Evolutionary conservation across 2,329 filamentous ascomycete species (phyloP).

Genomic region (Sclerotinia nivalis): DNA sequence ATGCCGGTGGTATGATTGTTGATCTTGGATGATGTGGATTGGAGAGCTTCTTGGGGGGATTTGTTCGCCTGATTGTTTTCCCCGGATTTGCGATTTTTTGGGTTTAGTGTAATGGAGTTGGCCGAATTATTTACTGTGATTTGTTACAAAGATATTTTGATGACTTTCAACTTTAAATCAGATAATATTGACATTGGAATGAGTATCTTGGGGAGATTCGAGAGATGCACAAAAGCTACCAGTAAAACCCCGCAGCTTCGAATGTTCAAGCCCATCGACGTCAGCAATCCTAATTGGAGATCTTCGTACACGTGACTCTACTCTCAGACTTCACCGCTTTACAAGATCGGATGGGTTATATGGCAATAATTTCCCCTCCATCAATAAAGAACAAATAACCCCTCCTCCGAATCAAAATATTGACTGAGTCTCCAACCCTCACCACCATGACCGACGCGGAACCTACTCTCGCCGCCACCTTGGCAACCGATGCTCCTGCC

Average conservation of each 20-base stretch:
- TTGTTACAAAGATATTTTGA: background rate
- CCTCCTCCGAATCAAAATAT: constrained; percentile 25
- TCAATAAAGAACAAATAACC: constrained; percentile 22
- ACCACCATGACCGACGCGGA: constrained; percentile 34
- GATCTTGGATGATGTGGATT: constrained; percentile 3
- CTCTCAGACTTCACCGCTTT: constrained; percentile 2
- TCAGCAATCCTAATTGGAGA: background rate
- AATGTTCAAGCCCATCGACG: constrained; percentile 1
- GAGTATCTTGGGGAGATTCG: background rate
- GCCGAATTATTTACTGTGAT: background rate
- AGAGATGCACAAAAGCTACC: background rate
- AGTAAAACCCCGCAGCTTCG: background rate
- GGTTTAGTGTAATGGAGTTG: constrained; percentile 8
- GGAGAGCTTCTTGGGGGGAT: constrained; percentile 14
- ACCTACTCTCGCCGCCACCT: constrained; percentile 27
- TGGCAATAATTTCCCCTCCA: constrained; percentile 24
- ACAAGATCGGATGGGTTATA: background rate
- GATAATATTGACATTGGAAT: background rate
- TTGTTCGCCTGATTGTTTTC: constrained; percentile 22
- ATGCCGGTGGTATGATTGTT: constrained; percentile 22
- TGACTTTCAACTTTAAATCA: background rate
- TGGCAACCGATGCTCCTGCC: constrained; percentile 32
- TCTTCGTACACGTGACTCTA: background rate
- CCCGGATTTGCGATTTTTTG: constrained; percentile 18
- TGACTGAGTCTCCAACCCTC: constrained; percentile 17